Evolutionary conservation across 305 asterid genomes (phyloP).

Genomic region (Rubia peregrina): DNA sequence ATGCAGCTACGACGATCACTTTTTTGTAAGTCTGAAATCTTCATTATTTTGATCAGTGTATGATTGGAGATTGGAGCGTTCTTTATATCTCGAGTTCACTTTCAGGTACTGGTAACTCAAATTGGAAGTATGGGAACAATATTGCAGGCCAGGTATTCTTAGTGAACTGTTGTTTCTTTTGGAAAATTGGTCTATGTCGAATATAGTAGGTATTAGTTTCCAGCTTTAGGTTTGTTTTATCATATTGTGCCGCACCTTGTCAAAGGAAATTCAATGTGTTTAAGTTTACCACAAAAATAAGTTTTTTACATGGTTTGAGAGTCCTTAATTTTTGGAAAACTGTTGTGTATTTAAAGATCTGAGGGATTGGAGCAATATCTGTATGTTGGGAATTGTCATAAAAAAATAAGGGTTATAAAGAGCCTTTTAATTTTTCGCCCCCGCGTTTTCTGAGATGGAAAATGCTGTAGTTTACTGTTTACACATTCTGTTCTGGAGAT

Average conservation of each 20-base stretch:
- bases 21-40: slow-evolving; percentile 44
- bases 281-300: background rate
- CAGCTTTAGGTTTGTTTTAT: background rate
- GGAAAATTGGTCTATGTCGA: background rate
- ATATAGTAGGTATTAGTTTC: background rate
- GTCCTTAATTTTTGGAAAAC: background rate
- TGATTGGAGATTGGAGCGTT: background rate
- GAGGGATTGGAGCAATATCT: slow-evolving; percentile 1
- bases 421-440: background rate
- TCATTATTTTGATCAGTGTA: slow-evolving; percentile 1
- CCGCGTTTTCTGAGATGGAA: background rate
- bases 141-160: slow-evolving; percentile 65
- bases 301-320: background rate
- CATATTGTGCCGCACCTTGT: background rate
- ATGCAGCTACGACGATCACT: slow-evolving; percentile 74
- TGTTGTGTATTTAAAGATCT: background rate
- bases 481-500: background rate
- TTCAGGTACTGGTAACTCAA: slow-evolving; percentile 84
- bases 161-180: background rate
- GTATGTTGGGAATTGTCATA: background rate
- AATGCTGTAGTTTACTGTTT: background rate
- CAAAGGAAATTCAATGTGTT: background rate
- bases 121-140: slow-evolving; percentile 95
- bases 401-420: background rate
- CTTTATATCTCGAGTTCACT: slow-evolving; percentile 11